phyloP scores from a whole-genome alignment of 306 rosid genomes.

The Mimosa pudica region DNA sequence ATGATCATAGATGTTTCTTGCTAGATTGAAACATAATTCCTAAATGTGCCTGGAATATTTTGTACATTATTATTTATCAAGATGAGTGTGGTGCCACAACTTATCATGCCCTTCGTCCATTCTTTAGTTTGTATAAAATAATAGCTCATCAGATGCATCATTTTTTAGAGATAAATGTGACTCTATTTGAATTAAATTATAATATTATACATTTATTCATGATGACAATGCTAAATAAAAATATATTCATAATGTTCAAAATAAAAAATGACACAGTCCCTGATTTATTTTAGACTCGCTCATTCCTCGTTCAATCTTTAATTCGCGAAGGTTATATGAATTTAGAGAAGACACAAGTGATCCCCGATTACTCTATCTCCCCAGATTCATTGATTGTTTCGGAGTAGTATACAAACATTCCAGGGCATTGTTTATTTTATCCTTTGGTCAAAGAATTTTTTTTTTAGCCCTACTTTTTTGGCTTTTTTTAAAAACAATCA shows the following conservation, averaged over 20 bases:
- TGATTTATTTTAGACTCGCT: neutral
- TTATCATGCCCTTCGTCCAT: neutral
- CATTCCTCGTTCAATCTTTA: too few species aligned
- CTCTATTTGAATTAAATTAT: neutral
- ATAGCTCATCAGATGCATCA: neutral
- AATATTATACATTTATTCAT: neutral
- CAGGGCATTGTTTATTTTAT: too few species aligned
- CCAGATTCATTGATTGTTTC: too few species aligned
- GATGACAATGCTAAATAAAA: neutral
- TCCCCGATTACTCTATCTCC: too few species aligned
- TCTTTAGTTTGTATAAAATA: neutral
- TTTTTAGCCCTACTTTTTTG: too few species aligned
- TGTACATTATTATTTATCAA: neutral
- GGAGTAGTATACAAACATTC: too few species aligned
- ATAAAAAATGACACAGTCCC: neutral
- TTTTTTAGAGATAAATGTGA: neutral
- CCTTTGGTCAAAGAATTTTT: too few species aligned
- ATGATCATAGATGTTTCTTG: conserved; percentile 5
- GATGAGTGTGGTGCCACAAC: neutral
- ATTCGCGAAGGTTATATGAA: neutral
- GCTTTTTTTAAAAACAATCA: too few species aligned
- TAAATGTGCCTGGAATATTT: neutral
- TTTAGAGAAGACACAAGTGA: too few species aligned
- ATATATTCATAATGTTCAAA: neutral
- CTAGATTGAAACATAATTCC: conserved; percentile 2